These are phyloP conservation scores for Mucor circinelloides DNA, from an alignment of 371 early-diverging fungal genomes.

Conservation along the genomic window DNA sequence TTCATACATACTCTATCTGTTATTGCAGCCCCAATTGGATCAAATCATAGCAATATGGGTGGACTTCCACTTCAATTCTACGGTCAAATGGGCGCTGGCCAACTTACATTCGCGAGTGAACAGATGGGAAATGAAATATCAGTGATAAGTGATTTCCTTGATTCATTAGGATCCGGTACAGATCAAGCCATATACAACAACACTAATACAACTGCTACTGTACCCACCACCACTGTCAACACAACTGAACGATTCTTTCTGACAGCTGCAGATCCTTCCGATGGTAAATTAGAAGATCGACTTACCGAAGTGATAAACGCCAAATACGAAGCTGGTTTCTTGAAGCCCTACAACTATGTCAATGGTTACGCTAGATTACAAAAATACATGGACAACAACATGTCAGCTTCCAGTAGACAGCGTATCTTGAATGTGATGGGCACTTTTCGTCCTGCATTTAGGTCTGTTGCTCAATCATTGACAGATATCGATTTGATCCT, in stretches of 20 bases:
- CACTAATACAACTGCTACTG: slow-evolving; percentile 22
- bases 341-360: slow-evolving; percentile 94
- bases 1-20: neutral
- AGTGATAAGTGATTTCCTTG: slow-evolving; percentile 75
- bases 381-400: slow-evolving; percentile 86
- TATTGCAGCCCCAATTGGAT: slow-evolving; percentile 10
- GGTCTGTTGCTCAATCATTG: slow-evolving; percentile 81
- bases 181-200: slow-evolving; percentile 24
- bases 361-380: slow-evolving; percentile 88
- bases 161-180: slow-evolving; percentile 56
- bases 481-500: slow-evolving; percentile 91
- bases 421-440: slow-evolving; percentile 85
- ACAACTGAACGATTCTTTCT: slow-evolving; percentile 85
- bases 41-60: slow-evolving; percentile 33
- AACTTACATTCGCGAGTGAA: slow-evolving; percentile 76
- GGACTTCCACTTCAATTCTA: slow-evolving; percentile 48
- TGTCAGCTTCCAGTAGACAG: slow-evolving; percentile 73
- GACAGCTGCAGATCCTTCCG: slow-evolving; percentile 87
- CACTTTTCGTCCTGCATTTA: slow-evolving; percentile 85
- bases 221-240: slow-evolving; percentile 42
- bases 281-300: slow-evolving; percentile 80
- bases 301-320: slow-evolving; percentile 87
- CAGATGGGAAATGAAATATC: slow-evolving; percentile 83
- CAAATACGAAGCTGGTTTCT: slow-evolving; percentile 90
- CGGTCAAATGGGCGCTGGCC: slow-evolving; percentile 57